Evolutionary conservation across 176 grass and related monocot genomes (phyloP).

Genomic region (Puya raimondii): DNA sequence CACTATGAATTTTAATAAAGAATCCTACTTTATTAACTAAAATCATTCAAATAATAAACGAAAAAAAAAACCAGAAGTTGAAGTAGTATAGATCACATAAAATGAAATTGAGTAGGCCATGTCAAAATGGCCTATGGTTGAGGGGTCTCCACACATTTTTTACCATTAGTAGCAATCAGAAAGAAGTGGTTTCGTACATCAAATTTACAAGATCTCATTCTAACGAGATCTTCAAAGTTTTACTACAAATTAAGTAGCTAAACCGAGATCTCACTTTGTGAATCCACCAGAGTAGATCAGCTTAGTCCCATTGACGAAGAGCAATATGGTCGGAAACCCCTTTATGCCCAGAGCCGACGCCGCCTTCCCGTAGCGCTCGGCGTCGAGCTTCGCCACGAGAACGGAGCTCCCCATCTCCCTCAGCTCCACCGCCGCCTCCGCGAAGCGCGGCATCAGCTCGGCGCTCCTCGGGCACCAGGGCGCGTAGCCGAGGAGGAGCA

Average conservation of each 20-base stretch:
- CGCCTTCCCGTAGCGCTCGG: constrained; percentile 74
- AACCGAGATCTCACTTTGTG: constrained; percentile 51
- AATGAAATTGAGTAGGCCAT: too few species aligned
- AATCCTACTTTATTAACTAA: too few species aligned
- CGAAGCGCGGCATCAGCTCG: constrained; percentile 82
- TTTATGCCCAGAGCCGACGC: constrained; percentile 56
- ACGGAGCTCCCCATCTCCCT: constrained; percentile 67
- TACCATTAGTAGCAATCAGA: too few species aligned
- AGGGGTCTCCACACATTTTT: too few species aligned
- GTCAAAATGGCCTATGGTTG: too few species aligned
- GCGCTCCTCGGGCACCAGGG: constrained; percentile 92
- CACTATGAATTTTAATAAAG: too few species aligned
- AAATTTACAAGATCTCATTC: background rate
- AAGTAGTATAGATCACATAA: too few species aligned
- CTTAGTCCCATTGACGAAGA: constrained; percentile 74
- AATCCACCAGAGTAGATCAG: constrained; percentile 60
- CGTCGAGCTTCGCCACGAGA: constrained; percentile 80
- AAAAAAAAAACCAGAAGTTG: too few species aligned
- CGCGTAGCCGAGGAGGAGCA: constrained; percentile 78
- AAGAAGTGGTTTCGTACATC: background rate
- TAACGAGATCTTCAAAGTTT: background rate
- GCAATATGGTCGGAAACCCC: constrained; percentile 75
- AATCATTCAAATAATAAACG: too few species aligned
- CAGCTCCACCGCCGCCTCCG: constrained; percentile 70
- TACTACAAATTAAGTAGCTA: background rate